These are phyloP conservation scores for Poteriospumella lacustris DNA, from an alignment of 108 stramenopile species.

Conservation along the genomic window DNA sequence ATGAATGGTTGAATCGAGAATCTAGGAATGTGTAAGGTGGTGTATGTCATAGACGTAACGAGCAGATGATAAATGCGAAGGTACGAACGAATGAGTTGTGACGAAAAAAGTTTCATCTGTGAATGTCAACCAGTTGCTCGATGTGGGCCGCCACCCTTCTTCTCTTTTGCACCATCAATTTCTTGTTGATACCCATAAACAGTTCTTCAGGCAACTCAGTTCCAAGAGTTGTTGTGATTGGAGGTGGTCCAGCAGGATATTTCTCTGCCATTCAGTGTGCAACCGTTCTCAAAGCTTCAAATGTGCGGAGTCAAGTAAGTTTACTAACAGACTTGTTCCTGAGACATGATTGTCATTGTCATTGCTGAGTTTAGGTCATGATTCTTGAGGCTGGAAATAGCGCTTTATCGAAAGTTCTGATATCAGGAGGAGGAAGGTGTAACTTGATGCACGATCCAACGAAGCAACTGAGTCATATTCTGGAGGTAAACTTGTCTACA, in stretches of 20 bases:
- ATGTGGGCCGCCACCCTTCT: too few species aligned
- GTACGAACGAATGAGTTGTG: too few species aligned
- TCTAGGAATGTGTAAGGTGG: too few species aligned
- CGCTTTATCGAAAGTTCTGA: constrained; percentile 14
- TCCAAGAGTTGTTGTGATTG: constrained; percentile 8
- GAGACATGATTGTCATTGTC: not conserved
- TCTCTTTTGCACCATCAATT: too few species aligned
- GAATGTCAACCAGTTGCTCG: too few species aligned
- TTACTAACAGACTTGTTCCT: not conserved
- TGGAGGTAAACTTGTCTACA: not conserved
- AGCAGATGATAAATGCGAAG: too few species aligned
- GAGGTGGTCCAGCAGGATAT: constrained; percentile 22
- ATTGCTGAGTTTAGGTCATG: not conserved
- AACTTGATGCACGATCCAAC: constrained; percentile 24
- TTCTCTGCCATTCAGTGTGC: constrained; percentile 26
- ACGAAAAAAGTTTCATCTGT: too few species aligned
- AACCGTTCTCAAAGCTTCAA: not conserved
- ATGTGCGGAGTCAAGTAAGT: not conserved
- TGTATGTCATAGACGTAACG: too few species aligned
- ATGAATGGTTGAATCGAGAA: too few species aligned
- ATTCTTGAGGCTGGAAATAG: not conserved
- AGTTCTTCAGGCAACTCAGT: too few species aligned
- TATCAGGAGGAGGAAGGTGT: constrained; percentile 25
- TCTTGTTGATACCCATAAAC: too few species aligned
- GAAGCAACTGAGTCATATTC: not conserved